Base-by-base conservation (phyloP, 768 basidiomycete genomes). In the Cytidiella melzeri region DNA sequence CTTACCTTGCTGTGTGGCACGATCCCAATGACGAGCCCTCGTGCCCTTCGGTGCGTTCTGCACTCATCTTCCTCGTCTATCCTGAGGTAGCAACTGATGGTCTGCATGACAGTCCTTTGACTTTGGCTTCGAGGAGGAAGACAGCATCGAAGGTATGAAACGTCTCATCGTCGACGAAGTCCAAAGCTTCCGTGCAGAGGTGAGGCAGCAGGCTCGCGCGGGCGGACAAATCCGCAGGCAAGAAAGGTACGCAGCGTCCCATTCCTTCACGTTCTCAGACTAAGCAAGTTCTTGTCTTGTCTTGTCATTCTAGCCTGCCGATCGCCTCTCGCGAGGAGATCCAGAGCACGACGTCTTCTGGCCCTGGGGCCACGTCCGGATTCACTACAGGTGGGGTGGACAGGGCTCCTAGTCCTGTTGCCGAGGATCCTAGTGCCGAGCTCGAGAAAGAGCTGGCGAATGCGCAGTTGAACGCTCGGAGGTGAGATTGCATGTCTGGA, bases 101-200 rank as follows among this genome's bases (percentile, higher is more conserved):
- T 13, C 28, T 60, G 45, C 19, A 12, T 27, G 27, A 21, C 55
- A 92, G 87, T 83, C 87, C 74, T 97, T 99, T 57, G 92, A 98
- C 67, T 98, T 99, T 62, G 76, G 81, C 15, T 99, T 99, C 59
- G 96, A 99, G 69, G 87, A 88, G 55, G 96, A 97, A 68, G 96
- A 99, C 52, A 83, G 82, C 50, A 94, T 95, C 55, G 92, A 95
- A 40, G 96, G 96, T 7, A 99, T 99, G 96, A 91, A 95, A 69
- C 81, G 79, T 55, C 68, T 98, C 64, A 99, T 99, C 58, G 82
- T 98, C 20, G 81, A 94, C 24, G 94, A 98, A 66, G 95, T 97
- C 34, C 82, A 81, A 52, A 64, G 76, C 11, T 98, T 99, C 81
- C 82, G 96, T 30, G 77, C 85, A 7, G 84, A 93, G 63, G 94